Evolutionary conservation across 345 rosid species (phyloP), one percentile per base, ranked within the genome.

Genomic region (Camelina laxa): DNA sequence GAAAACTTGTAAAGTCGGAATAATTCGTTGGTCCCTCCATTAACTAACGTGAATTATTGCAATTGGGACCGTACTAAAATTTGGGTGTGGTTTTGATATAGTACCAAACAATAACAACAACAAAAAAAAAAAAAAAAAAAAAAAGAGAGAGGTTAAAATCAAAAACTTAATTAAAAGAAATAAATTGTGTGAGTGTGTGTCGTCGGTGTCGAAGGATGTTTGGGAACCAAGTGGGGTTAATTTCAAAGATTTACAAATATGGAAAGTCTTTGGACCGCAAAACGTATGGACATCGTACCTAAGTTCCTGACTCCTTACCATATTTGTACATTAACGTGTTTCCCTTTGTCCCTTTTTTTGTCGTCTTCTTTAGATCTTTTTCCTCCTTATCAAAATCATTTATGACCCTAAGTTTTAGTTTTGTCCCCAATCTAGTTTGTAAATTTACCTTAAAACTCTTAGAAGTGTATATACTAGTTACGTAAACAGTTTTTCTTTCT

Each of bases 241-340:
- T 65, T 72, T 71, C 51, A 60, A 78, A 72, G 81, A 72, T 72
- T 72, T 59, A 72, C 77, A 78, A 42, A 78, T 41, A 66, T 20
- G 65, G 81, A 78, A 78, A 78, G 73, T 72, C 36, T 66, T 72
- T 78, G 81, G 81, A 78, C 81, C 81, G 63, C 81, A 72, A 76
- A 78, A 72, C 73, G 73, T 72, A 78, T 78, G 81, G 77, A 72
- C 77, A 78, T 66, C 81, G 81, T 78, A 78, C 81, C 73, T 60
- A 66, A 78, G 57, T 72, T 72, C 81, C 73, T 65, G 76, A 77
- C 76, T 77, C 64, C 64, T 78, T 78, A 7, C 81, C 60, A 72
- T 78, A 38, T 75, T 47, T 35, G 74, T 48, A 71, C 72, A 54
- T 59, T 39, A 68, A 64, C 73, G 76, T 72, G 68, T 78, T 78